A percentile compares a stretch with the other conserved stretches of the same genome.
Conservation (phyloP, 441 rosid genomes). For the Arabidopsis hybrid region DNA sequence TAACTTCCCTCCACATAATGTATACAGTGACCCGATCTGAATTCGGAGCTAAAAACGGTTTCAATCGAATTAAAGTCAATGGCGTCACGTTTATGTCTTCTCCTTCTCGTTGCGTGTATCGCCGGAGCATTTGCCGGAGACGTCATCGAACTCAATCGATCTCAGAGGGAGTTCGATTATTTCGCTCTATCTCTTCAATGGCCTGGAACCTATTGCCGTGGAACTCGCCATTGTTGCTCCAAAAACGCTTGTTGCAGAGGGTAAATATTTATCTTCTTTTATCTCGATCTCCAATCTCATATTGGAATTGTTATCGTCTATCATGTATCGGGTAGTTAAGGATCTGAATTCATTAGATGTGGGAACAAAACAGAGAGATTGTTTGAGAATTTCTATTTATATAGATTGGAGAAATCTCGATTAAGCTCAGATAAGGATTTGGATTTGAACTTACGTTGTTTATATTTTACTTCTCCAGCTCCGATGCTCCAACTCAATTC, state of each 20-base stretch:
- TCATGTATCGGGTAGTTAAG: not conserved
- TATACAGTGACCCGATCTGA: constrained; percentile 4
- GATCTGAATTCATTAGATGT: constrained; percentile 3
- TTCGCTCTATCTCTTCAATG: constrained; percentile 83
- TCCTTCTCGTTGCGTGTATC: constrained; percentile 27
- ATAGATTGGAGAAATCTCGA: no score
- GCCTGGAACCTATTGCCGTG: constrained; percentile 83
- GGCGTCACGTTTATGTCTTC: constrained; percentile 29
- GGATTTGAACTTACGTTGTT: constrained; percentile 4
- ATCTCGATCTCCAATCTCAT: not conserved
- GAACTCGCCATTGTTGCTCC: constrained; percentile 84
- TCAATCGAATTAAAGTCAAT: not conserved
- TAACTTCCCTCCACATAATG: not conserved
- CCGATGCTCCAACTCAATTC: constrained; percentile 73
- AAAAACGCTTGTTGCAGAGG: constrained; percentile 81
- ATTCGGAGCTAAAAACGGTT: constrained; percentile 21
- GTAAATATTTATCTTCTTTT: not conserved
- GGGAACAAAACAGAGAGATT: no score
- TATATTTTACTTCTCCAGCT: constrained; percentile 48
- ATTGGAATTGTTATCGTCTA: not conserved
- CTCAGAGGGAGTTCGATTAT: constrained; percentile 90
- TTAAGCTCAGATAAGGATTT: no score
- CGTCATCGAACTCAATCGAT: constrained; percentile 14
- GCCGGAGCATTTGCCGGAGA: constrained; percentile 26
- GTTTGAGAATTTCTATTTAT: not conserved